Evolutionary conservation across 257 asterid genomes (phyloP).

Genomic region (Lycium ferocissimum): DNA sequence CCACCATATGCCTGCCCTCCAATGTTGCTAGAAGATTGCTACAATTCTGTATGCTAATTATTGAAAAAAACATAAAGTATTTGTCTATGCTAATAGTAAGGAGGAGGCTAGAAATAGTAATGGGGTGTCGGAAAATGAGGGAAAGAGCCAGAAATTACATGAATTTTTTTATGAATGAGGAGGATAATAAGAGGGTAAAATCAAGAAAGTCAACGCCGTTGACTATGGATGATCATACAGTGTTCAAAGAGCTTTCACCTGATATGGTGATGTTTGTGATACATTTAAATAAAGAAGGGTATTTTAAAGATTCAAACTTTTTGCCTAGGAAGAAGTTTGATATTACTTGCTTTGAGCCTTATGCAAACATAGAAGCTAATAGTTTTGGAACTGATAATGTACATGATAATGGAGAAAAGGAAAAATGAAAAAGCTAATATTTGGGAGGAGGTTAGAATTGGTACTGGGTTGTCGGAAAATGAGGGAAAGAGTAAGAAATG

Average conservation of each 20-base stretch:
- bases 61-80: not conserved
- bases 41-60: constrained; percentile 6
- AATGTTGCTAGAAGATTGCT: not conserved
- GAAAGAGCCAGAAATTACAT: constrained; percentile 37
- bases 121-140: constrained; percentile 16
- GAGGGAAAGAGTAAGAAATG: constrained; percentile 25
- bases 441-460: not conserved
- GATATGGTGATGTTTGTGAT: constrained; percentile 64
- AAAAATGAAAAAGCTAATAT: not conserved
- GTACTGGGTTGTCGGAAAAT: not conserved
- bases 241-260: constrained; percentile 61
- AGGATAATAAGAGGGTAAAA: not conserved
- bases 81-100: constrained; percentile 30
- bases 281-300: constrained; percentile 56
- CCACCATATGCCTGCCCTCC: too few relatives aligned
- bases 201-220: constrained; percentile 28
- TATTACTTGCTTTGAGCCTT: constrained; percentile 28
- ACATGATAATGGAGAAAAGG: not conserved
- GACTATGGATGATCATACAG: constrained; percentile 52
- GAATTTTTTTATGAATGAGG: constrained; percentile 45
- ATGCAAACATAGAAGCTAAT: not conserved
- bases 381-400: not conserved
- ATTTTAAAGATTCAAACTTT: constrained; percentile 58
- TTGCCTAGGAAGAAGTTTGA: constrained; percentile 50
- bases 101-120: not conserved